phyloP scores from a whole-genome alignment of 768 basidiomycete species.

The Rhizopogon roseolus region DNA sequence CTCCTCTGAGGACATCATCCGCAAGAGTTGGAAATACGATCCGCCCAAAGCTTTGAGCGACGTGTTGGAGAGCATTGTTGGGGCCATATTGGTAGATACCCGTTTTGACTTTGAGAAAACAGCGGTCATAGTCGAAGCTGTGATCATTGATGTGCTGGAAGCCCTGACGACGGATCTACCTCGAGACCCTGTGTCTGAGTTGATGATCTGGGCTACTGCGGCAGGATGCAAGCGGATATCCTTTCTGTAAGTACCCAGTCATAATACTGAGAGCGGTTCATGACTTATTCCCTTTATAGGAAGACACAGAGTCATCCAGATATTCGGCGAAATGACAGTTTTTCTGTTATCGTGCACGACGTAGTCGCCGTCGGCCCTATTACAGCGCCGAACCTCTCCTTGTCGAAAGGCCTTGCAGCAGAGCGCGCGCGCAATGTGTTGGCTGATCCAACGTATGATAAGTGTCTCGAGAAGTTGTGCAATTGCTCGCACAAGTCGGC shows the following conservation, averaged over 20 bases:
- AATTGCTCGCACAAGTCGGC: conserved; percentile 27
- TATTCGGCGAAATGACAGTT: conserved; percentile 41
- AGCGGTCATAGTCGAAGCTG: conserved; percentile 49
- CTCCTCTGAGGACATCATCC: conserved; percentile 56
- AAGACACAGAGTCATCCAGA: conserved; percentile 41
- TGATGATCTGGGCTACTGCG: conserved; percentile 62
- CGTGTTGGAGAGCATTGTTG: conserved; percentile 79
- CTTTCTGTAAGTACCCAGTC: conserved; percentile 35
- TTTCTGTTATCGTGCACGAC: conserved; percentile 59
- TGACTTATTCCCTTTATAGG: conserved; percentile 15
- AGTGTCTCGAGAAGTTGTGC: conserved; percentile 40
- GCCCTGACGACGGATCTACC: conserved; percentile 54
- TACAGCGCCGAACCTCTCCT: conserved; percentile 45
- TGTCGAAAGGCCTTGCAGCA: conserved; percentile 68
- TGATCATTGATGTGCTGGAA: conserved; percentile 66
- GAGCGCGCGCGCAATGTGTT: conserved; percentile 56
- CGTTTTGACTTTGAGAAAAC: conserved; percentile 70
- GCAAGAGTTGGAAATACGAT: conserved; percentile 74
- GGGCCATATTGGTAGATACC: conserved; percentile 79
- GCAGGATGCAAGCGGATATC: conserved; percentile 50
- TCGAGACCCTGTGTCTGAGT: conserved; percentile 67
- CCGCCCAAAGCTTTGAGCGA: conserved; percentile 86
- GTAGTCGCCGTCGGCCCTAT: conserved; percentile 55
- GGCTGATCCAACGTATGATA: conserved; percentile 39
- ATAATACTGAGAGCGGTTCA: conserved; percentile 1